Evolutionary conservation across 305 asterid genomes (phyloP), one percentile per base, ranked within the genome.

Genomic region (Rubia tinctorum): DNA sequence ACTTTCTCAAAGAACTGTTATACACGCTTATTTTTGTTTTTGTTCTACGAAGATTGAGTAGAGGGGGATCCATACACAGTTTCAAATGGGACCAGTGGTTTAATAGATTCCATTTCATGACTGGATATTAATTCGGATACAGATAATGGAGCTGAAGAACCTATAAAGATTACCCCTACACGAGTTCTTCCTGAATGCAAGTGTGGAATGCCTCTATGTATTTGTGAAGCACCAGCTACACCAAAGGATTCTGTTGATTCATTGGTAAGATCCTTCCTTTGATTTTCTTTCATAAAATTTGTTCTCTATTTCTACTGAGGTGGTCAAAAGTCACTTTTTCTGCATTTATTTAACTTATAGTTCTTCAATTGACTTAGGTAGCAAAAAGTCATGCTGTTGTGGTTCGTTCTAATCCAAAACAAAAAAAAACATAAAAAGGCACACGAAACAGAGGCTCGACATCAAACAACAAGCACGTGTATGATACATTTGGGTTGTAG

Each of bases 141-240:
- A 81, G 88, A 77, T 80, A 39, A 78, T 75, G 81, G 79, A 82
- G 74, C 85, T 76, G 85, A 79, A 75, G 82, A 80, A 69, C 76
- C 79, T 70, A 74, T 80, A 8, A 84, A 73, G 72, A 82, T 82
- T 75, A 72, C 83, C 80, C 73, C 86, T 68, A 68, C 55, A 37
- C 83, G 78, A 64, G 82, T 82, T 77, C 80, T 83, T 77, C 68
- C 74, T 70, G 94, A 89, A 42, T 95, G 99, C 86, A 89, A 90
- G 83, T 95, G 99, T 78, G 98, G 99, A 61, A 95, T 95, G 99
- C 98, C 98, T 67, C 85, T 95, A 85, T 95, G 98, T 86, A 95
- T 92, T 76, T 95, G 99, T 78, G 96, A 92, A 86, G 98, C 91
- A 75, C 89, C 97, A 67, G 84, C 85, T 78, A 80, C 89, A 74